phyloP scores from a whole-genome alignment of 495 filamentous ascomycete species.

The Aspergillus sparsus region DNA sequence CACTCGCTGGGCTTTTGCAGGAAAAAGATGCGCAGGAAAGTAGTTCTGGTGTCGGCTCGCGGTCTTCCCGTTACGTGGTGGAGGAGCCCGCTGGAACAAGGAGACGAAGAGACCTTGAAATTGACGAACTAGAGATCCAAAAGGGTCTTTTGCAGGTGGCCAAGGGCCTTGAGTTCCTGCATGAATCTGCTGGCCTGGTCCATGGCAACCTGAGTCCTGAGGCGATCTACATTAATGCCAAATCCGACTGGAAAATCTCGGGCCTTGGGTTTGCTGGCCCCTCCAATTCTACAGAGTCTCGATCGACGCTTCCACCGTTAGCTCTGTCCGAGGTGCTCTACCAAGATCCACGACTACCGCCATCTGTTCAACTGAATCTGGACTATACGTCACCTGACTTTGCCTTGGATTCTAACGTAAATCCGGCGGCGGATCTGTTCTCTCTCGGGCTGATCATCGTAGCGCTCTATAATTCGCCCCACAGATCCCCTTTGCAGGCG shows the following conservation, averaged over 20 bases:
- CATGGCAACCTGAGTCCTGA: constrained; percentile 95
- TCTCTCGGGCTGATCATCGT: constrained; percentile 86
- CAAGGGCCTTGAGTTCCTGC: constrained; percentile 93
- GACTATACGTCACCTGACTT: constrained; percentile 96
- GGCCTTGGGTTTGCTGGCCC: constrained; percentile 87
- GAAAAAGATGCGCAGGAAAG: constrained; percentile 92
- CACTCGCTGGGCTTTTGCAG: constrained; percentile 75
- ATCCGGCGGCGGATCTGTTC: constrained; percentile 82
- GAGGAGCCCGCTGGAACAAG: constrained; percentile 75
- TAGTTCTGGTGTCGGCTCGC: constrained; percentile 55
- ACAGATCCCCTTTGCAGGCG: constrained; percentile 79
- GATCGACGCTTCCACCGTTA: constrained; percentile 70
- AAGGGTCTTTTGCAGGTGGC: constrained; percentile 91
- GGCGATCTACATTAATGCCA: constrained; percentile 90
- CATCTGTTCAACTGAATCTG: constrained; percentile 81
- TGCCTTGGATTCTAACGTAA: constrained; percentile 80
- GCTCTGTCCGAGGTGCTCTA: constrained; percentile 81
- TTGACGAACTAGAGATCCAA: constrained; percentile 97
- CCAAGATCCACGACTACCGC: constrained; percentile 79
- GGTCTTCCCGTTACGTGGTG: constrained; percentile 76
- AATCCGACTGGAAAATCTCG: constrained; percentile 98
- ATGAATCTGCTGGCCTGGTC: constrained; percentile 91
- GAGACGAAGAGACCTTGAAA: constrained; percentile 80
- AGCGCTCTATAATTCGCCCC: constrained; percentile 90
- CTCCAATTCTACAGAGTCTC: constrained; percentile 65